Evolutionary conservation across 331 rosid genomes (phyloP).

Genomic region (Dryas integrifolia): DNA sequence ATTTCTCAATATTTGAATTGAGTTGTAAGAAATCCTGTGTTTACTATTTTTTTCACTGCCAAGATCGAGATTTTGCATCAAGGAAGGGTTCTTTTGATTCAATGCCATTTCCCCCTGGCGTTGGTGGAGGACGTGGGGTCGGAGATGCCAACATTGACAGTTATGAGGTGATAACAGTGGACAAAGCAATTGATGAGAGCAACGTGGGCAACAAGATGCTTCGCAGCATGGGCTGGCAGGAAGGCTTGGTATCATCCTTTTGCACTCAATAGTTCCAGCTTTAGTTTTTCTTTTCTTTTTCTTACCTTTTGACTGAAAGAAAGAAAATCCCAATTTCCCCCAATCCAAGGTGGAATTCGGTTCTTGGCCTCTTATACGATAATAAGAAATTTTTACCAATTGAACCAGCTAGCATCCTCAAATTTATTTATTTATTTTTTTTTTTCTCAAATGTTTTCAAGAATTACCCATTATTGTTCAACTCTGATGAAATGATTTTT

Average conservation of each 20-base stretch:
- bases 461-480: not conserved
- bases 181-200: slow-evolving; percentile 88
- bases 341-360: not conserved
- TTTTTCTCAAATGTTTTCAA: not conserved
- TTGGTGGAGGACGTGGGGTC: slow-evolving; percentile 84
- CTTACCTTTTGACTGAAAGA: no score
- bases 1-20: slow-evolving; percentile 41
- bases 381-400: not conserved
- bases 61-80: slow-evolving; percentile 75
- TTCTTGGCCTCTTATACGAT: not conserved
- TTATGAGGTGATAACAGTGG: slow-evolving; percentile 82
- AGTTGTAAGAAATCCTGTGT: slow-evolving; percentile 50
- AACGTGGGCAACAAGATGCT: slow-evolving; percentile 99
- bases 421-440: not conserved
- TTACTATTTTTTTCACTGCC: slow-evolving; percentile 42
- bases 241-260: slow-evolving; percentile 86
- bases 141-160: slow-evolving; percentile 62
- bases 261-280: slow-evolving; percentile 14
- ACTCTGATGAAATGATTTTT: not conserved
- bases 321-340: not conserved
- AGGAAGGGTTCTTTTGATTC: slow-evolving; percentile 78
- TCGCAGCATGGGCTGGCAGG: slow-evolving; percentile 99
- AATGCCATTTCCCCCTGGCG: slow-evolving; percentile 99
- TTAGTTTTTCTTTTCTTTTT: not conserved
- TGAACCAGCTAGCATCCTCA: not conserved